phyloP scores from a whole-genome alignment of 352 stramenopile species.

The Phytophthora pistaciae region DNA sequence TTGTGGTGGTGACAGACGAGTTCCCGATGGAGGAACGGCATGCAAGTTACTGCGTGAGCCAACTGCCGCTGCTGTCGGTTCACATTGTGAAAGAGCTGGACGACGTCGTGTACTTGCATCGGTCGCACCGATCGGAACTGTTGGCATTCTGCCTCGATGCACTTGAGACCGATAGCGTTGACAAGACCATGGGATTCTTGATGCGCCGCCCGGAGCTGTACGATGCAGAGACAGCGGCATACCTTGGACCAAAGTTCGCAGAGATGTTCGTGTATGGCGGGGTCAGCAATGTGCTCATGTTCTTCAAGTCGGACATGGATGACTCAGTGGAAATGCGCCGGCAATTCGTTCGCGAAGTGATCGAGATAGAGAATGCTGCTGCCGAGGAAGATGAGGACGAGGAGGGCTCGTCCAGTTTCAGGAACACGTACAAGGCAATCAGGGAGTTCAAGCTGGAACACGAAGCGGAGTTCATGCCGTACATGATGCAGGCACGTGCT shows the following conservation, averaged over 20 bases:
- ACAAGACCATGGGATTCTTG: conserved; percentile 75
- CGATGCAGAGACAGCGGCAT: conserved; percentile 49
- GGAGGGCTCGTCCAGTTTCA: conserved; percentile 36
- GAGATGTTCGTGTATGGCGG: conserved; percentile 65
- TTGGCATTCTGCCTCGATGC: conserved; percentile 66
- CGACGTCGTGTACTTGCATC: conserved; percentile 63
- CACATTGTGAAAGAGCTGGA: conserved; percentile 82
- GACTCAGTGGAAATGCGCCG: conserved; percentile 58
- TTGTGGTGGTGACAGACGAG: conserved; percentile 53
- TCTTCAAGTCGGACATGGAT: conserved; percentile 64
- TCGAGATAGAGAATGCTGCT: conserved; percentile 59
- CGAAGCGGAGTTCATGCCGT: conserved; percentile 75
- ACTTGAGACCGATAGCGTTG: conserved; percentile 69
- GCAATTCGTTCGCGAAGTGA: conserved; percentile 75
- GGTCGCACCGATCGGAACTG: conserved; percentile 49
- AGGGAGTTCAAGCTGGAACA: conserved; percentile 73
- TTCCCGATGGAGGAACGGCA: conserved; percentile 52
- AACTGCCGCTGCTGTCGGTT: conserved; percentile 63
- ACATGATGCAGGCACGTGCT: conserved; percentile 47
- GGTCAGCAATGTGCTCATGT: conserved; percentile 61
- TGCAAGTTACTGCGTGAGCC: conserved; percentile 60
- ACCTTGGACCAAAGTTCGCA: conserved; percentile 64
- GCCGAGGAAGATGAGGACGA: conserved; percentile 39
- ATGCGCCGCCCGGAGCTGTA: conserved; percentile 64
- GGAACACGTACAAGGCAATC: conserved; percentile 54